Conservation (phyloP, 2,329 filamentous ascomycete genomes). For the Aspergillus alliaceus region DNA sequence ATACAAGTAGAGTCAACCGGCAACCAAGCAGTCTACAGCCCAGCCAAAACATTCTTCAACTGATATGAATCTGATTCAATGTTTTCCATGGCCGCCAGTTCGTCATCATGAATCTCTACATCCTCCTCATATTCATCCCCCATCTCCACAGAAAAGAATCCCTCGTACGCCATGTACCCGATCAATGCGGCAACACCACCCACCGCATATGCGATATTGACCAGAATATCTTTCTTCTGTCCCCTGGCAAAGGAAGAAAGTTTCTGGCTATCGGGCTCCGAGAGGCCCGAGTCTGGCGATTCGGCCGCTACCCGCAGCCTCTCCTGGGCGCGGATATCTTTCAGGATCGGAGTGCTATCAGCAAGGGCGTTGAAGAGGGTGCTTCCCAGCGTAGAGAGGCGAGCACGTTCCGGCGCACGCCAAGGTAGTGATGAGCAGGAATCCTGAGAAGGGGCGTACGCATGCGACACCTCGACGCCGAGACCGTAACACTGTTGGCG, state of each 20-base stretch:
- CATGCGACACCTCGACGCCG: slow-evolving; percentile 21
- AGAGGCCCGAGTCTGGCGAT: slow-evolving; percentile 25
- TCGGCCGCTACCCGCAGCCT: slow-evolving; percentile 36
- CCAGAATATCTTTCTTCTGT: slow-evolving; percentile 34
- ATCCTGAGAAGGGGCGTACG: slow-evolving; percentile 10
- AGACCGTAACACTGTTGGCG: slow-evolving; percentile 39
- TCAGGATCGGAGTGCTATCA: slow-evolving; percentile 39
- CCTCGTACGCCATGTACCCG: slow-evolving; percentile 37
- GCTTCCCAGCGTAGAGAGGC: slow-evolving; percentile 31
- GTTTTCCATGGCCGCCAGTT: background rate
- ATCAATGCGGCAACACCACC: slow-evolving; percentile 36
- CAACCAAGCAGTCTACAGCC: background rate
- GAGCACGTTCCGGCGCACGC: slow-evolving; percentile 34
- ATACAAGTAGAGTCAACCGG: background rate
- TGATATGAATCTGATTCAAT: slow-evolving; percentile 11
- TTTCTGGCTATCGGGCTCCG: slow-evolving; percentile 23
- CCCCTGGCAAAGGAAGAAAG: slow-evolving; percentile 25
- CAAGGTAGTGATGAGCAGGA: slow-evolving; percentile 37
- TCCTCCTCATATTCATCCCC: slow-evolving; percentile 13
- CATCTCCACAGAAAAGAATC: slow-evolving; percentile 20
- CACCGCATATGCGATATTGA: slow-evolving; percentile 37
- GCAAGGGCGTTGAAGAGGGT: slow-evolving; percentile 36
- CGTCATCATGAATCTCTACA: slow-evolving; percentile 12
- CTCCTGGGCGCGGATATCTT: slow-evolving; percentile 37
- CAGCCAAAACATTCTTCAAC: slow-evolving; percentile 19